phyloP scores from a whole-genome alignment of 1,284 basidiomycete species.

The Chalciporus sp. region DNA sequence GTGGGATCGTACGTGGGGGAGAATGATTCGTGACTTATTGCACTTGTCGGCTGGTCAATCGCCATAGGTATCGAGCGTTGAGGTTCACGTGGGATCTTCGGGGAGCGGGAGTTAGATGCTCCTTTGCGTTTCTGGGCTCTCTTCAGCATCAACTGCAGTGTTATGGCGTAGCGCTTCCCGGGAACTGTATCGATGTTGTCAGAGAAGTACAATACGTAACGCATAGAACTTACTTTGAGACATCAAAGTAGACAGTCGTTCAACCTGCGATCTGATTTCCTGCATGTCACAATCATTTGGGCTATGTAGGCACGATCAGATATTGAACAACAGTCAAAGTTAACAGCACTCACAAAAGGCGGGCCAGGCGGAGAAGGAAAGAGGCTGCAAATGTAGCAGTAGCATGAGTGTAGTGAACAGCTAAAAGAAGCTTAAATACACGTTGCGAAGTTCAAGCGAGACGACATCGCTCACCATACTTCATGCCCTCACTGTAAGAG shows the following conservation, averaged over 20 bases:
- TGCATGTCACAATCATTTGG: constrained; percentile 82
- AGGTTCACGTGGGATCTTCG: constrained; percentile 52
- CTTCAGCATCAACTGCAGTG: constrained; percentile 85
- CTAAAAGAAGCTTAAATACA: constrained; percentile 41
- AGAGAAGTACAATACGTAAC: constrained; percentile 8
- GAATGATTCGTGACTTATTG: constrained; percentile 33
- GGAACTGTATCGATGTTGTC: constrained; percentile 57
- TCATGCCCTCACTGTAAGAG: constrained; percentile 86
- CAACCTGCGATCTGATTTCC: constrained; percentile 77
- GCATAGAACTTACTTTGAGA: constrained; percentile 61
- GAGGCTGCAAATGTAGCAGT: constrained; percentile 92
- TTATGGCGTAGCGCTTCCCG: constrained; percentile 86
- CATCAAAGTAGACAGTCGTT: constrained; percentile 74
- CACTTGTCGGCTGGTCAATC: constrained; percentile 27
- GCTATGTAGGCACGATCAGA: constrained; percentile 40
- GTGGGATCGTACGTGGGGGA: constrained; percentile 40
- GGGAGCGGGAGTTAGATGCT: constrained; percentile 59
- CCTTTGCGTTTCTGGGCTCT: constrained; percentile 71
- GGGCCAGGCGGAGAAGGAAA: constrained; percentile 81
- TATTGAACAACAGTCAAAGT: not conserved
- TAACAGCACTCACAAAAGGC: constrained; percentile 70
- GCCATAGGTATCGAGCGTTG: constrained; percentile 44
- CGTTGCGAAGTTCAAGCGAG: not conserved
- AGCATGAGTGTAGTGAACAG: constrained; percentile 87
- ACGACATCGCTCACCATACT: constrained; percentile 62